A percentile compares a stretch with the other conserved stretches of the same genome.
Evolutionary conservation across 1,284 basidiomycete species (phyloP).

Genomic region (Microbotryum silenes-acaulis): DNA sequence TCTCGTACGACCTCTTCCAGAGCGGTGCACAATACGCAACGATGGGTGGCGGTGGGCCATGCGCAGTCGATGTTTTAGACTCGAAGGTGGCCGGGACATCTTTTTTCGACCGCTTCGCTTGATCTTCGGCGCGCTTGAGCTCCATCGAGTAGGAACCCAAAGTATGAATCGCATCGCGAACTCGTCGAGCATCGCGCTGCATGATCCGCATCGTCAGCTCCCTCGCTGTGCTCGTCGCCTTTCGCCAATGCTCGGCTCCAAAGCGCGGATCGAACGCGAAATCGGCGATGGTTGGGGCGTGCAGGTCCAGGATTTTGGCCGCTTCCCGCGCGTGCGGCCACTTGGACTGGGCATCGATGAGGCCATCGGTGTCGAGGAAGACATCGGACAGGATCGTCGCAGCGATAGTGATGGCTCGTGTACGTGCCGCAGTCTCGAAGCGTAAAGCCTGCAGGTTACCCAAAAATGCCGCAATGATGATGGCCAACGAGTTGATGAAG

Average conservation of each 20-base stretch:
- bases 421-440: conserved; percentile 19
- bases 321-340: conserved; percentile 25
- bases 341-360: conserved; percentile 2
- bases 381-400: conserved; percentile 24
- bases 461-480: conserved; percentile 27
- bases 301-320: conserved; percentile 26
- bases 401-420: conserved; percentile 23
- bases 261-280: conserved; percentile 20
- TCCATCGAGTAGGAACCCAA: conserved; percentile 9
- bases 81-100: not conserved
- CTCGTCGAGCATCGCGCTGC: conserved; percentile 15
- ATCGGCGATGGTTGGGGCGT: conserved; percentile 15
- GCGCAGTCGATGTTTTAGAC: not conserved
- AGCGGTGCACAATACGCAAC: conserved; percentile 43
- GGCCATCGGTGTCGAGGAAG: conserved; percentile 11
- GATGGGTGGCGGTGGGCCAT: not conserved
- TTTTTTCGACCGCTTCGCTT: conserved; percentile 1
- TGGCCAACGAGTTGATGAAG: conserved; percentile 30
- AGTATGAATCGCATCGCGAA: conserved; percentile 18
- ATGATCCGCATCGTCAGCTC: conserved; percentile 11
- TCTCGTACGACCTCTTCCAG: conserved; percentile 61
- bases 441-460: conserved; percentile 27
- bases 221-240: conserved; percentile 11
- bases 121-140: conserved; percentile 5
- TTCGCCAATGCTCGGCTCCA: conserved; percentile 10